A percentile compares a stretch with the other conserved stretches of the same genome.
These are phyloP conservation scores for Populus pruinosa DNA, from an alignment of 345 rosid species.

Conservation along the genomic window DNA sequence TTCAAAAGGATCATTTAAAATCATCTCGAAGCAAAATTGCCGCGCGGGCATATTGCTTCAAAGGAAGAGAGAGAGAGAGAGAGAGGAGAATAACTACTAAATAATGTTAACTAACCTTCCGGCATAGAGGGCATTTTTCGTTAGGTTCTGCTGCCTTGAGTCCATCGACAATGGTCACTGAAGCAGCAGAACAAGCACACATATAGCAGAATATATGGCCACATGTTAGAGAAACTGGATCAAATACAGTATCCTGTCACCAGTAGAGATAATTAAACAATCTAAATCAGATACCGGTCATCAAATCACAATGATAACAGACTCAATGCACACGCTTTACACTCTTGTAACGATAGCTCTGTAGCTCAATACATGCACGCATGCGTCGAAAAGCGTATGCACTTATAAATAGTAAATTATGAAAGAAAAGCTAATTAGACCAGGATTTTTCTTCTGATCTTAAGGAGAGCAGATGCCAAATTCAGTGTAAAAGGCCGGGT, in stretches of 20 bases:
- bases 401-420: too few species aligned
- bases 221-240: conserved; percentile 79
- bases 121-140: conserved; percentile 85
- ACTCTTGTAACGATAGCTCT: neutral
- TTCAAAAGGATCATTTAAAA: neutral
- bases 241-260: conserved; percentile 83
- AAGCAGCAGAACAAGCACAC: conserved; percentile 96
- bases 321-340: neutral
- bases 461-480: neutral
- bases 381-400: too few species aligned
- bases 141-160: conserved; percentile 56
- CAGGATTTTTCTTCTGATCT: neutral
- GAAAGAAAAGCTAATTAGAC: too few species aligned
- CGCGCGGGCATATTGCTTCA: neutral
- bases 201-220: conserved; percentile 93
- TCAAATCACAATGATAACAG: neutral
- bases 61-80: neutral
- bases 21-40: neutral
- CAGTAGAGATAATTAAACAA: neutral
- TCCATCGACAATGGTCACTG: conserved; percentile 72
- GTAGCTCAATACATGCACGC: too few species aligned
- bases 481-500: neutral
- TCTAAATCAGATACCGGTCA: neutral
- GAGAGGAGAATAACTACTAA: neutral
- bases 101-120: conserved; percentile 50